Base-by-base conservation (phyloP, 2,329 filamentous ascomycete genomes). In the Pseudocercospora pini-densiflorae region DNA sequence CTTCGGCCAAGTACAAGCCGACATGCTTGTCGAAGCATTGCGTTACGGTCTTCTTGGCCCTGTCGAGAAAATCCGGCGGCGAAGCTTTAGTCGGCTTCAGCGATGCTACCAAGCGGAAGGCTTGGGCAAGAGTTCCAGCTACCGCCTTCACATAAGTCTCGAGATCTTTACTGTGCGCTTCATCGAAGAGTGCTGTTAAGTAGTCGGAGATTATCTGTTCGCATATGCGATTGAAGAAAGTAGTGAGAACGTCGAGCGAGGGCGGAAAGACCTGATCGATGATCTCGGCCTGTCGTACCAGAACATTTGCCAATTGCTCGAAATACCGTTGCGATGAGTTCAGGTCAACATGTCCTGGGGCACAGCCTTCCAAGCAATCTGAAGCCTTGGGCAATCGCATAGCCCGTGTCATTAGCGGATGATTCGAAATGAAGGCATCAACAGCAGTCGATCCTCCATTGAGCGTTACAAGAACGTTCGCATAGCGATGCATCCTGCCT, bases 1-100 rank as follows among this genome's bases (percentile, higher is more conserved):
- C 95, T 76, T 97, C 94, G 68, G 93, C 89, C 16, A 99, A 83
- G 77, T 98, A 99, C 1, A 97, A 81, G 77, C 97, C 94, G n/a
- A 98, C 84, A 76, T 98, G 94, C 45, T 91, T 93, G 77, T 97
- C 94, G 73, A 97, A 98, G 0, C 93, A 89, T 68, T 86, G 87
- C 16, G 89, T 81, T 14, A 94, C 85, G 59, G 93, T 85, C 65
- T 87, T 84, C 72, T 89, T 90, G 14, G 91, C 86, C 70, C 89
- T 88, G 9, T 89, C 85, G 53, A 85, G 79, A 57, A 91, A 89
- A 9, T 87, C 86, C 31, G 87, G 80, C 19, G 85, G 83, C 0
- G 87, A 88, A 31, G 84, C 86, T 60, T 87, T 87, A 1, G 92
- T 89, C 1, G 91, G 87, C 59, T 87, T 85, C 6, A 97, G 80